These are phyloP conservation scores for Blastocystis sp. DNA, from an alignment of 352 stramenopile genomes.

Conservation along the genomic window DNA sequence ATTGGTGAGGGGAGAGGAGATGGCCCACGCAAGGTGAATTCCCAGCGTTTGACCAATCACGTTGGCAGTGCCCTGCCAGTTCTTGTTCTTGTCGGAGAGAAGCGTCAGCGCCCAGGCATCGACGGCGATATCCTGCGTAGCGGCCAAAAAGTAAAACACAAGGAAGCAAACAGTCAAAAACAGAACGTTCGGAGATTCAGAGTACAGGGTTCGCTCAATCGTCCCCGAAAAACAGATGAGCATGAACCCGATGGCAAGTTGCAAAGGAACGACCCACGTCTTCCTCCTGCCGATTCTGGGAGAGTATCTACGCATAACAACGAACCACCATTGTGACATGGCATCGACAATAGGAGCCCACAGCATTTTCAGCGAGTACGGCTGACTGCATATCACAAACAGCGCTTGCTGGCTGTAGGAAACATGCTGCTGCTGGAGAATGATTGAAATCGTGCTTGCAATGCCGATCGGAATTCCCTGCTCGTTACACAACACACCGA, in stretches of 20 bases:
- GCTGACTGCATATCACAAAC: slow-evolving; percentile 83
- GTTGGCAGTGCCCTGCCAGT: slow-evolving; percentile 83
- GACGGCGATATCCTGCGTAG: slow-evolving; percentile 82
- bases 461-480: slow-evolving; percentile 82
- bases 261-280: slow-evolving; percentile 84
- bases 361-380: slow-evolving; percentile 83
- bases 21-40: slow-evolving; percentile 43
- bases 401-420: slow-evolving; percentile 83
- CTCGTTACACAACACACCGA: background rate
- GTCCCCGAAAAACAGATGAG: slow-evolving; percentile 75
- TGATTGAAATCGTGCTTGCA: slow-evolving; percentile 83
- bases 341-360: slow-evolving; percentile 85
- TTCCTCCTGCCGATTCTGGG: slow-evolving; percentile 45
- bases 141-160: slow-evolving; percentile 85
- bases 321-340: slow-evolving; percentile 43
- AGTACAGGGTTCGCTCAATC: slow-evolving; percentile 64
- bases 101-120: slow-evolving; percentile 85
- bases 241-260: slow-evolving; percentile 79
- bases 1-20: background rate
- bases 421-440: slow-evolving; percentile 81
- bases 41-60: slow-evolving; percentile 82
- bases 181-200: slow-evolving; percentile 78
- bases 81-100: slow-evolving; percentile 82
- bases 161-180: slow-evolving; percentile 84
- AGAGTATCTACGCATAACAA: slow-evolving; percentile 40